Conservation (phyloP, 305 asterid genomes). For the Striga hermonthica region DNA sequence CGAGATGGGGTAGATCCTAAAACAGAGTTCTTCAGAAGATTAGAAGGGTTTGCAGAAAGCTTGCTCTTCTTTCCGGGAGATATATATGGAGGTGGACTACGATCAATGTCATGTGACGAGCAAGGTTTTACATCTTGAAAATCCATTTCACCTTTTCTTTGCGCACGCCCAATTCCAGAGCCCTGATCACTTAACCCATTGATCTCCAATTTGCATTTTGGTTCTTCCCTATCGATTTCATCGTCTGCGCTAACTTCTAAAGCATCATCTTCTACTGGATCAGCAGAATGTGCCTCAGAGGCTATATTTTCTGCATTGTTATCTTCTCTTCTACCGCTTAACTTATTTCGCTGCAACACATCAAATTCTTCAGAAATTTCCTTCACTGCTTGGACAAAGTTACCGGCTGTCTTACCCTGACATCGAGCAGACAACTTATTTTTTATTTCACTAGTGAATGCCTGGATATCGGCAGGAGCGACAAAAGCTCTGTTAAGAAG, state of each 20-base stretch:
- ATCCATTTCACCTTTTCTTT: constrained; percentile 40
- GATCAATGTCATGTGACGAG: constrained; percentile 36
- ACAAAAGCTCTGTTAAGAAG: constrained; percentile 80
- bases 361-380: constrained; percentile 84
- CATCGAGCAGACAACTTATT: constrained; percentile 61
- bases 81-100: constrained; percentile 36
- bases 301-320: constrained; percentile 44
- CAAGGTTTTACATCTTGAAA: constrained; percentile 37
- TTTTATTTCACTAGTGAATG: constrained; percentile 68
- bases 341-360: constrained; percentile 44
- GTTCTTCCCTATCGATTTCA: constrained; percentile 36
- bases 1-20: constrained; percentile 32
- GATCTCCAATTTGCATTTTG: constrained; percentile 38
- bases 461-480: constrained; percentile 86
- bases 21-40: constrained; percentile 37
- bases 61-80: constrained; percentile 38
- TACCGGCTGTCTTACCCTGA: constrained; percentile 61
- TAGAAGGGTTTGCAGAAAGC: constrained; percentile 35
- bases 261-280: constrained; percentile 40
- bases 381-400: constrained; percentile 74
- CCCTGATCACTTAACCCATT: constrained; percentile 38
- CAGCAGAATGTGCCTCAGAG: constrained; percentile 43
- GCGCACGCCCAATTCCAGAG: constrained; percentile 44
- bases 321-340: constrained; percentile 47
- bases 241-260: constrained; percentile 39